A percentile compares a stretch with the other conserved stretches of the same genome.
phyloP scores from a whole-genome alignment of 1,139 yeast species.

The Yamadazyma spencermartinsiae region DNA sequence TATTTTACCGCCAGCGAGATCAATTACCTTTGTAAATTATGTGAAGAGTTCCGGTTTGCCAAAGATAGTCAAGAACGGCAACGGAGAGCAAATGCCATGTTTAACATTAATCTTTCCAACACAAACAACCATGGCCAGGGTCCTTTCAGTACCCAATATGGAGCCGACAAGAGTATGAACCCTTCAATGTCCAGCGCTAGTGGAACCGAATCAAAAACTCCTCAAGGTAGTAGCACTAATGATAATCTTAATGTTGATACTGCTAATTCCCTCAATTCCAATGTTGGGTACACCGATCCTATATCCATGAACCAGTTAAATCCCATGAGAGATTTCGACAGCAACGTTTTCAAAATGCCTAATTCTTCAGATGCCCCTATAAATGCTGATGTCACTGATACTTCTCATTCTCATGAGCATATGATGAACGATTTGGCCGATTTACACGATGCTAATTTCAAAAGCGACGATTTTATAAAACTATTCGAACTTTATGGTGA shows the following conservation, averaged over 20 bases:
- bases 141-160: background rate
- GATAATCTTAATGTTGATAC: background rate
- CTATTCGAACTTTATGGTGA: slow-evolving; percentile 43
- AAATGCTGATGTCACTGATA: background rate
- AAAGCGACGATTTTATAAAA: slow-evolving; percentile 39
- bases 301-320: slow-evolving; percentile 7
- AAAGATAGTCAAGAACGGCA: slow-evolving; percentile 33
- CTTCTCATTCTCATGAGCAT: slow-evolving; percentile 1
- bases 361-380: background rate
- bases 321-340: slow-evolving; percentile 9
- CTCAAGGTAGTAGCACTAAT: background rate
- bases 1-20: slow-evolving; percentile 39
- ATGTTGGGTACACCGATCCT: background rate
- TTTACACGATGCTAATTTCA: slow-evolving; percentile 14
- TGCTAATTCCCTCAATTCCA: slow-evolving; percentile 1
- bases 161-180: background rate
- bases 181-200: too few species aligned
- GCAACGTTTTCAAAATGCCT: slow-evolving; percentile 8
- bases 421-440: slow-evolving; percentile 5
- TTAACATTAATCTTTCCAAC: slow-evolving; percentile 5
- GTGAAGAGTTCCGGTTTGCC: slow-evolving; percentile 44
- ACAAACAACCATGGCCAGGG: background rate
- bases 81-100: slow-evolving; percentile 13
- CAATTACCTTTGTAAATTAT: slow-evolving; percentile 36
- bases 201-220: too few species aligned